These are phyloP conservation scores for Chimonanthus salicifolius DNA, from an alignment of 164 flowering plant genomes.

Conservation along the genomic window DNA sequence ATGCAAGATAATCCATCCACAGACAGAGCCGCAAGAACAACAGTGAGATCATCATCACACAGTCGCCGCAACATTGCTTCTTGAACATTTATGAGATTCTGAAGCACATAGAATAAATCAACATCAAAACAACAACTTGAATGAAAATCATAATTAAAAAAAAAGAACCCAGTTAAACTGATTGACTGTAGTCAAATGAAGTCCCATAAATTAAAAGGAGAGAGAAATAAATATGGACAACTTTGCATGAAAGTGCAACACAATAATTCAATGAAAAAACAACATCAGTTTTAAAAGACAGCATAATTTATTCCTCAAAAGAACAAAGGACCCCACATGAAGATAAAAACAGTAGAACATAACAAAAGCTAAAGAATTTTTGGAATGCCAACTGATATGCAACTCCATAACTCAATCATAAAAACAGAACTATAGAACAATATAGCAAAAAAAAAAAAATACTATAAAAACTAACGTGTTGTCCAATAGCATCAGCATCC, in stretches of 20 bases:
- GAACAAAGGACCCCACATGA: background rate
- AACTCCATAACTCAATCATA: no score
- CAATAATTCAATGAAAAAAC: background rate
- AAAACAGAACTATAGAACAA: background rate
- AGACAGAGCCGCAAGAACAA: conserved; percentile 56
- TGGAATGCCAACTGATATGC: no score
- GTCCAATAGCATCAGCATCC: conserved; percentile 27
- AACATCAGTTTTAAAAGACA: background rate
- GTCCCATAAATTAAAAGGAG: background rate
- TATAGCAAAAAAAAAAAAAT: background rate
- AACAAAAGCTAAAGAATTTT: no score
- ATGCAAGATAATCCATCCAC: conserved; percentile 44
- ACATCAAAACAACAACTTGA: no score
- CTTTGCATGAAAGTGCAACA: background rate
- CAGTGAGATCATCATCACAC: conserved; percentile 72
- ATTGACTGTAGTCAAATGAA: no score
- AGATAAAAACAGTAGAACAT: no score
- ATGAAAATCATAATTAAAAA: no score
- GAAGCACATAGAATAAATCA: conserved; percentile 19
- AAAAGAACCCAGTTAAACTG: no score
- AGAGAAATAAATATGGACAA: background rate
- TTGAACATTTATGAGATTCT: conserved; percentile 51
- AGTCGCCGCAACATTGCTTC: conserved; percentile 63
- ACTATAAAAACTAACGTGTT: conserved; percentile 35
- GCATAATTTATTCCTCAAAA: background rate